Percentiles rank a stretch among this genome's conserved stretches.
Evolutionary conservation across 345 rosid species (phyloP).

Genomic region (Bretschneidera sinensis): DNA sequence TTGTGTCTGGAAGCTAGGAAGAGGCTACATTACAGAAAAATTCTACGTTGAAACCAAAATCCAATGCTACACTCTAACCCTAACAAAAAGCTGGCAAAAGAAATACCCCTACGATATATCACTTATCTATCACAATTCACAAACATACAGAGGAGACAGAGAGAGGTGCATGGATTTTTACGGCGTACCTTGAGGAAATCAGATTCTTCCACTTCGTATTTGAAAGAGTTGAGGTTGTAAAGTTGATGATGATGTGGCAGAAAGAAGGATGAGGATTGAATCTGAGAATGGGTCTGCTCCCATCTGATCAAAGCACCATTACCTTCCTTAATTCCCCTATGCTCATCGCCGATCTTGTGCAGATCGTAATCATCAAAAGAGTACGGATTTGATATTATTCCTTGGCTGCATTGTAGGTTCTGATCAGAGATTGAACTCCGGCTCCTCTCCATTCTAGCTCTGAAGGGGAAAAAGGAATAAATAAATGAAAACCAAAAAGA

Average conservation of each 20-base stretch:
- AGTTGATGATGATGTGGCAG: slow-evolving; percentile 23
- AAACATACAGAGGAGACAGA: too few relatives aligned
- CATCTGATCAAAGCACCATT: slow-evolving; percentile 39
- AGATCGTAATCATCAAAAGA: slow-evolving; percentile 32
- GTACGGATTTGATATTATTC: slow-evolving; percentile 31
- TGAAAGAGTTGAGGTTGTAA: slow-evolving; percentile 14
- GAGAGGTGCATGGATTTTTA: too few relatives aligned
- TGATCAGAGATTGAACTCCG: slow-evolving; percentile 43
- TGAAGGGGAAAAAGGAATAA: slow-evolving; percentile 14
- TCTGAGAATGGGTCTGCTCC: slow-evolving; percentile 26
- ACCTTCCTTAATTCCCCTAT: slow-evolving; percentile 27
- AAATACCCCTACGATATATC: too few relatives aligned
- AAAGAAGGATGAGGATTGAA: slow-evolving; percentile 23
- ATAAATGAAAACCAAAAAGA: slow-evolving; percentile 21
- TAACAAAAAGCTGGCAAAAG: background rate
- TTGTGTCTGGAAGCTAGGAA: slow-evolving; percentile 10
- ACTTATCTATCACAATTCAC: too few relatives aligned
- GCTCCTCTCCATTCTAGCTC: slow-evolving; percentile 44
- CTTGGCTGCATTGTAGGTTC: slow-evolving; percentile 44
- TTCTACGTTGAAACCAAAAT: slow-evolving; percentile 17
- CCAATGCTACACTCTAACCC: slow-evolving; percentile 34
- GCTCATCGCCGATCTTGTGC: slow-evolving; percentile 28
- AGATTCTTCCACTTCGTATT: slow-evolving; percentile 26
- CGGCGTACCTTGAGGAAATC: slow-evolving; percentile 40
- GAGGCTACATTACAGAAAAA: slow-evolving; percentile 13